Conservation (phyloP, 1,284 basidiomycete genomes). For the Ustilago shanxiensis region DNA sequence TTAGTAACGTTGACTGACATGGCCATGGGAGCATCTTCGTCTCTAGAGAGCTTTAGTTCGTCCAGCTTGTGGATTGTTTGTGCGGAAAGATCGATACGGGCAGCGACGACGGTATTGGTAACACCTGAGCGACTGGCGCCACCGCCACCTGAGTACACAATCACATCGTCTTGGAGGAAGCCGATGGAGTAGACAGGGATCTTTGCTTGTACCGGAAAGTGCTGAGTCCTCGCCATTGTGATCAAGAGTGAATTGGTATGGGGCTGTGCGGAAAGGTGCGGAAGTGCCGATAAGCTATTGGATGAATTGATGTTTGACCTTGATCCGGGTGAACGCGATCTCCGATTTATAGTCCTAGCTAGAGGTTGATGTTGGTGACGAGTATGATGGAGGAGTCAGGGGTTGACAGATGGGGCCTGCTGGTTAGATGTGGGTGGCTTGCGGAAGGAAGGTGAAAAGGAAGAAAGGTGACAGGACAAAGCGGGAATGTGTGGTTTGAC, state of each 20-base stretch:
- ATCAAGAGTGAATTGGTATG: neutral
- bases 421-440: neutral
- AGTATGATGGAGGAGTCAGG: neutral
- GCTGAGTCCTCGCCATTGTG: conserved; percentile 48
- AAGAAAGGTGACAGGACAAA: conserved; percentile 9
- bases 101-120: conserved; percentile 61
- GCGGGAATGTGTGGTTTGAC: conserved; percentile 1
- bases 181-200: conserved; percentile 66
- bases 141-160: conserved; percentile 67
- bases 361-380: neutral
- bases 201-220: conserved; percentile 52
- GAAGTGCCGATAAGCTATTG: conserved; percentile 2
- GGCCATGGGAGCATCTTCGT: conserved; percentile 69
- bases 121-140: conserved; percentile 65
- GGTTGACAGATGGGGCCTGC: neutral
- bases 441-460: conserved; percentile 1
- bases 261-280: neutral
- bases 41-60: conserved; percentile 55
- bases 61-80: conserved; percentile 43
- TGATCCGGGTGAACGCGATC: neutral
- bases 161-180: conserved; percentile 54
- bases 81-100: conserved; percentile 24
- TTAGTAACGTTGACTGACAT: conserved; percentile 53
- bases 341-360: neutral
- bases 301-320: neutral